A percentile compares a stretch with the other conserved stretches of the same genome.
phyloP scores from a whole-genome alignment of 2,329 filamentous ascomycete genomes.

The Trichoderma hamatum region DNA sequence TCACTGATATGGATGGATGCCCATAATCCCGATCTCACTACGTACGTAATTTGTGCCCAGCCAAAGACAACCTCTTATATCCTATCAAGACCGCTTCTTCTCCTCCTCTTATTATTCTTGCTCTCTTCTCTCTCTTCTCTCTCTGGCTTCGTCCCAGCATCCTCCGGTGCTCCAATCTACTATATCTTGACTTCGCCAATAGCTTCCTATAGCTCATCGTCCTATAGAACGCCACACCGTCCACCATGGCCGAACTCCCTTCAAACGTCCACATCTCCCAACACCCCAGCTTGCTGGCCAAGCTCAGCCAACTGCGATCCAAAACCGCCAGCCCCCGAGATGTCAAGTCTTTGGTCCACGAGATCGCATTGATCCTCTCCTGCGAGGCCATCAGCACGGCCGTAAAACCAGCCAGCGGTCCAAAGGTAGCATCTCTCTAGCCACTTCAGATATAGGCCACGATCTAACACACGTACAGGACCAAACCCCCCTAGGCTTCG shows the following conservation, averaged over 20 bases:
- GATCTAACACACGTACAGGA: slow-evolving; percentile 54
- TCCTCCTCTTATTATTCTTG: background rate
- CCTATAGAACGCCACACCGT: background rate
- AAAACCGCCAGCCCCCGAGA: slow-evolving; percentile 69
- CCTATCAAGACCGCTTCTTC: slow-evolving; percentile 5
- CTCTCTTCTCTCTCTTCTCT: background rate
- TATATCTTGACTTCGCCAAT: background rate
- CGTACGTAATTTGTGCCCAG: slow-evolving; percentile 24
- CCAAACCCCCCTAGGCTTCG: slow-evolving; percentile 75
- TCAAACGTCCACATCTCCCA: slow-evolving; percentile 74
- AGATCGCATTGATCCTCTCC: slow-evolving; percentile 80
- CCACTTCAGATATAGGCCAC: background rate
- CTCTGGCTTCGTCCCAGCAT: background rate
- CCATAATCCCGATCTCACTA: background rate
- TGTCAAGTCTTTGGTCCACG: slow-evolving; percentile 79
- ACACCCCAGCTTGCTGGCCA: slow-evolving; percentile 84
- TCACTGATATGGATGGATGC: background rate
- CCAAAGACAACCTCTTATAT: background rate
- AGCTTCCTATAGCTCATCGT: background rate
- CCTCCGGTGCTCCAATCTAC: background rate
- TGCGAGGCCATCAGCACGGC: slow-evolving; percentile 75
- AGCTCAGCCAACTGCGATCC: slow-evolving; percentile 87
- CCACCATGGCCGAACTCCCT: slow-evolving; percentile 49
- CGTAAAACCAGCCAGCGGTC: slow-evolving; percentile 59
- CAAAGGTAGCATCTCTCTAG: slow-evolving; percentile 58